Evolutionary conservation across 352 stramenopile species (phyloP).

Genomic region (Phytophthora boehmeriae): DNA sequence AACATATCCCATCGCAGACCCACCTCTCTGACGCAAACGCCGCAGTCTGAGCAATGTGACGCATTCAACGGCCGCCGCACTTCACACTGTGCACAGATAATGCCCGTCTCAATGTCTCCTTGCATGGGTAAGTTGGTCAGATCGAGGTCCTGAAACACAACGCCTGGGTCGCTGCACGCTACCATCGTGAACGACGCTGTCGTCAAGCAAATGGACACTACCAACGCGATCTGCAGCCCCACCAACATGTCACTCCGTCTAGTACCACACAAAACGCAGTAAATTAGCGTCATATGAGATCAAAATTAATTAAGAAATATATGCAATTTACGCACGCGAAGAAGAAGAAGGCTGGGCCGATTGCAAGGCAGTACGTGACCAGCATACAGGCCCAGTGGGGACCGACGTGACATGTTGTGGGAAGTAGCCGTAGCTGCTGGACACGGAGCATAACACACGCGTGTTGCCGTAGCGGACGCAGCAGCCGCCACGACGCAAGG

Average conservation of each 20-base stretch:
- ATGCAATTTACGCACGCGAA: conserved; percentile 36
- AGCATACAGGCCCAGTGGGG: conserved; percentile 79
- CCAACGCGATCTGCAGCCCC: conserved; percentile 52
- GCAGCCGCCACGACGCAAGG: conserved; percentile 20
- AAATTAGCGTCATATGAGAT: too few species aligned
- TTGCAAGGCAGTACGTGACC: conserved; percentile 70
- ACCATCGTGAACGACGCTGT: conserved; percentile 79
- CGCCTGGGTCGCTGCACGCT: conserved; percentile 75
- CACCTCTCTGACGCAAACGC: conserved; percentile 73
- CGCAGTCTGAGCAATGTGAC: conserved; percentile 83
- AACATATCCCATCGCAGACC: background rate
- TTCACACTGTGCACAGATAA: conserved; percentile 84
- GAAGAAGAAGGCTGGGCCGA: conserved; percentile 61
- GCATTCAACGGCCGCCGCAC: conserved; percentile 69
- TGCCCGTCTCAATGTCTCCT: conserved; percentile 45
- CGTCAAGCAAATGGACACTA: conserved; percentile 59
- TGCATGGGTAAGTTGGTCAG: conserved; percentile 24
- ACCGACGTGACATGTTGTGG: conserved; percentile 69
- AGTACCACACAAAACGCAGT: background rate
- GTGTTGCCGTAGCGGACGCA: conserved; percentile 67
- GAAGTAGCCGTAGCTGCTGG: conserved; percentile 56
- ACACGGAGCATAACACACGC: conserved; percentile 60
- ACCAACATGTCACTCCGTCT: conserved; percentile 43
- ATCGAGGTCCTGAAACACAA: conserved; percentile 61
- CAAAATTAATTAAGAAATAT: background rate